Conservation (phyloP, 495 filamentous ascomycete species). For the Lichina pygmaea region DNA sequence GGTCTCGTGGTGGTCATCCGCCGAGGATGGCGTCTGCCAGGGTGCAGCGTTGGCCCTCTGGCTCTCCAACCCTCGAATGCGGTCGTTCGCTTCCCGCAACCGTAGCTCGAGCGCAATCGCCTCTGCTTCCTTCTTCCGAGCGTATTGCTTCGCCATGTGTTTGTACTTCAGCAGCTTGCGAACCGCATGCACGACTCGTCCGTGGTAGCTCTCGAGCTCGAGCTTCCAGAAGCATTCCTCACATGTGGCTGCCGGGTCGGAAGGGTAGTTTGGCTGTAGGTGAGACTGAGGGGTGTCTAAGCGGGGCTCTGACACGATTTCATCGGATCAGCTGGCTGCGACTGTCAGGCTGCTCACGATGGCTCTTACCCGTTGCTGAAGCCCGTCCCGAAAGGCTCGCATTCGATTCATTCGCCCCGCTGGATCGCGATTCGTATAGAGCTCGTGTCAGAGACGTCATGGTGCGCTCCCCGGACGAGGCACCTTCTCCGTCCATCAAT, state of each 20-base stretch:
- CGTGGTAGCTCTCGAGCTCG: constrained; percentile 60
- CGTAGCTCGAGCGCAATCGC: constrained; percentile 43
- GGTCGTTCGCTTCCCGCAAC: constrained; percentile 37
- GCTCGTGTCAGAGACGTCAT: neutral
- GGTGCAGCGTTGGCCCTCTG: constrained; percentile 15
- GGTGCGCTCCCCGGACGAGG: neutral
- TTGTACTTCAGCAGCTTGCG: constrained; percentile 56
- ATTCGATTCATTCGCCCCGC: constrained; percentile 4
- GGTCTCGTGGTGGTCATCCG: constrained; percentile 1
- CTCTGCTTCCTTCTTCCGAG: constrained; percentile 67
- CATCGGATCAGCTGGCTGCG: neutral
- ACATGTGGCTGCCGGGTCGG: neutral
- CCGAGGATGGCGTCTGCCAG: no score
- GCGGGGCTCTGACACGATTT: no score
- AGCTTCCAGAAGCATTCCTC: constrained; percentile 56
- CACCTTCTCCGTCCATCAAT: neutral
- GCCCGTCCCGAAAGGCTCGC: neutral
- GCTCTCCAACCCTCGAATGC: constrained; percentile 30
- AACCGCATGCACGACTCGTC: constrained; percentile 52
- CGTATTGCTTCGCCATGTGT: constrained; percentile 64
- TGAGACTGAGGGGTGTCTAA: neutral
- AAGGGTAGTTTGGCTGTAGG: neutral
- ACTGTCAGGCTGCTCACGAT: neutral
- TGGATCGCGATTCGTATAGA: constrained; percentile 5
- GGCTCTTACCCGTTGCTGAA: neutral